Evolutionary conservation across 2,329 filamentous ascomycete species (phyloP).

Genomic region (Lachnellula hyalina): DNA sequence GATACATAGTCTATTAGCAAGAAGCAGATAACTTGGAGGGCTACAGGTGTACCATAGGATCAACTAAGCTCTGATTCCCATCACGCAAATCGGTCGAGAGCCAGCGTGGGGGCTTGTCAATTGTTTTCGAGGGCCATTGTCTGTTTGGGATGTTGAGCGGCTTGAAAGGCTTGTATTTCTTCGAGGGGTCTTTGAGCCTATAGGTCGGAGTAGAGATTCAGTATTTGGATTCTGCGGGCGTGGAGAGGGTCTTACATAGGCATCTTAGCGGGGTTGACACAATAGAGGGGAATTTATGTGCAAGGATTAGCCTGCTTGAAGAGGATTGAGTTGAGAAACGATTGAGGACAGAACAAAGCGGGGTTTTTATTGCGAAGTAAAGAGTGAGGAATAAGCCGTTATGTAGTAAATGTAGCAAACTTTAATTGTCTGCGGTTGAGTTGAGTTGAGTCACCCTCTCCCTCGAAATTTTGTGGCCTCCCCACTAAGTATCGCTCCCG

Average conservation of each 20-base stretch:
- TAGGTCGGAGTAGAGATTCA: background rate
- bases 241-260: conserved; percentile 6
- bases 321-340: background rate
- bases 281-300: background rate
- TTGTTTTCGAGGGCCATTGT: conserved; percentile 40
- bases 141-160: conserved; percentile 50
- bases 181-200: conserved; percentile 69
- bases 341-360: no score
- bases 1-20: background rate
- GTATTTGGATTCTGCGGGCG: background rate
- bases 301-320: background rate
- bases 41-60: conserved; percentile 70
- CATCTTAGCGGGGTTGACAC: conserved; percentile 1
- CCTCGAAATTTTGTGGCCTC: background rate
- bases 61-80: conserved; percentile 89
- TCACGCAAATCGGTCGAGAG: conserved; percentile 84
- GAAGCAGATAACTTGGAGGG: background rate
- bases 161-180: conserved; percentile 67
- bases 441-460: background rate
- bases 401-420: no score
- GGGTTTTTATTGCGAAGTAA: no score
- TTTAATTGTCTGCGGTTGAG: no score
- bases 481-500: background rate
- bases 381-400: no score
- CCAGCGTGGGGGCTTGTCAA: conserved; percentile 86